phyloP scores from a whole-genome alignment of 306 rosid species.

The Begonia loranthoides region DNA sequence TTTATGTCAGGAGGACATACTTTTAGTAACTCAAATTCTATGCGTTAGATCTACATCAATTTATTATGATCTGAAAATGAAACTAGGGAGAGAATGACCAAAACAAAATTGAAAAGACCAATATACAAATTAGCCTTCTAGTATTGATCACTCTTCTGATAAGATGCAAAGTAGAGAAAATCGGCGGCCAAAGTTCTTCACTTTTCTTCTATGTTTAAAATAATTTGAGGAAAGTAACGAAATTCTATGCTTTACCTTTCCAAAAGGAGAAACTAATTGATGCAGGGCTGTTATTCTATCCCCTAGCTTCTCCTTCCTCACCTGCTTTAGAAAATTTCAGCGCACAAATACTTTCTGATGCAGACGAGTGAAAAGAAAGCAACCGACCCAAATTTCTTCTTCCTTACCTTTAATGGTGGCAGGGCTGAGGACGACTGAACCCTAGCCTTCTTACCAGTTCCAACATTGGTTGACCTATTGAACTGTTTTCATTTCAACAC shows the following conservation, averaged over 20 bases:
- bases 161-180: no score
- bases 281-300: constrained; percentile 84
- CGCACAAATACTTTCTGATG: neutral
- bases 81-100: no score
- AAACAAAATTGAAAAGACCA: no score
- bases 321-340: constrained; percentile 23
- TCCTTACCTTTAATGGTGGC: constrained; percentile 64
- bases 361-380: neutral
- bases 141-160: no score
- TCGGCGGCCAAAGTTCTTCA: no score
- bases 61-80: no score
- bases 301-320: constrained; percentile 84
- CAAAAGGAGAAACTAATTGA: constrained; percentile 85
- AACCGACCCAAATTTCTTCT: neutral
- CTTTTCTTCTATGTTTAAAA: no score
- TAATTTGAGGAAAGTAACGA: no score
- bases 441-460: constrained; percentile 87
- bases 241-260: constrained; percentile 37
- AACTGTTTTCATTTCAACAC: constrained; percentile 26
- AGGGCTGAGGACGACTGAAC: constrained; percentile 68
- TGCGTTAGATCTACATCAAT: no score
- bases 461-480: constrained; percentile 53
- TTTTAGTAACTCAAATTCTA: no score
- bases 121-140: no score
- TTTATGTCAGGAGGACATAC: no score